Evolutionary conservation across 495 filamentous ascomycete genomes (phyloP).

Genomic region (Hyaloscypha bicolor): DNA sequence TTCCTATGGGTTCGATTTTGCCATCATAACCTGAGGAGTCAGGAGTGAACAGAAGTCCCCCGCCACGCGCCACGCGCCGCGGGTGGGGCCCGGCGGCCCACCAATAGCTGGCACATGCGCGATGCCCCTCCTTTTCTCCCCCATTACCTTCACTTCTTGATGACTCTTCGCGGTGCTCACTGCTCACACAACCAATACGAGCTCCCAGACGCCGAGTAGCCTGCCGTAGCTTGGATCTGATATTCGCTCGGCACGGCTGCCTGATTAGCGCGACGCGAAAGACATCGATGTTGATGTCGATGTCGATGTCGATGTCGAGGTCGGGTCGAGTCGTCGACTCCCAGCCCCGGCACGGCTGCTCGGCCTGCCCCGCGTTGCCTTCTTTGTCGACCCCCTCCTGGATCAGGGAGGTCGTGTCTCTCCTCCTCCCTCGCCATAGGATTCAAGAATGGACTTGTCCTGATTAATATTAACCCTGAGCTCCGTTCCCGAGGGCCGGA

Average conservation of each 20-base stretch:
- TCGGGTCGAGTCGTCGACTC: no score
- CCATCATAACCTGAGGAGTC: background rate
- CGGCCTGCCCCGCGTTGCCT: background rate
- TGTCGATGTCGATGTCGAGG: no score
- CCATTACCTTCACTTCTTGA: background rate
- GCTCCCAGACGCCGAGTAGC: background rate
- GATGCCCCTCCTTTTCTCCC: background rate
- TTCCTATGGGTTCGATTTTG: background rate
- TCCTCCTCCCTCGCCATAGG: background rate
- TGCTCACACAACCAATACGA: conserved; percentile 1
- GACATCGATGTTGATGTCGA: no score
- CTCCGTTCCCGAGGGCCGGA: background rate
- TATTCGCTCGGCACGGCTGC: conserved; percentile 13
- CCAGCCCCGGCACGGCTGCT: no score
- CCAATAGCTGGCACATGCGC: background rate
- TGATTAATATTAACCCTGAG: no score
- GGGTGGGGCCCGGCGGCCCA: no score
- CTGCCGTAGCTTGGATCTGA: background rate
- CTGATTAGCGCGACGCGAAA: background rate
- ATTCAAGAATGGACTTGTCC: background rate
- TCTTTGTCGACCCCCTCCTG: background rate
- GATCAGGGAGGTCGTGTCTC: background rate
- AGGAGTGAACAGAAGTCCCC: no score
- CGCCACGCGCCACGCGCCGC: no score
- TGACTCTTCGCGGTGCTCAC: background rate